Base-by-base conservation (phyloP, 1,284 basidiomycete species). In the Heterobasidion parviporum region DNA sequence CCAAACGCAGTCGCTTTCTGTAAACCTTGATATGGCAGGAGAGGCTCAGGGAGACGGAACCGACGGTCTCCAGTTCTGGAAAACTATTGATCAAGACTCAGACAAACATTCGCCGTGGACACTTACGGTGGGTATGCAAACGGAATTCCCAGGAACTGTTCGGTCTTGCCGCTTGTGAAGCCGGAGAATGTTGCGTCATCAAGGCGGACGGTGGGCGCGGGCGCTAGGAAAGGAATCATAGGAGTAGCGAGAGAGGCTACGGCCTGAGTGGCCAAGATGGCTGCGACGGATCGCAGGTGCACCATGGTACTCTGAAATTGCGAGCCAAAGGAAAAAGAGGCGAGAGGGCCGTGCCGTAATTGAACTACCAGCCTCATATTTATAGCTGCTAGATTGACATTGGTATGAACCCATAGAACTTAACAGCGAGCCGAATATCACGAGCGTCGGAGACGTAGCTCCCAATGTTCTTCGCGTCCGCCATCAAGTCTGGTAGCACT, bases 111-210 rank as follows among this genome's bases (percentile, higher is more conserved):
- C 47, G 33, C 14, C 36, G 15, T 41, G 34, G 6, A 36, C 32
- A 60, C 71, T 52, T 57, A 73, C 70, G 74, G 74, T 7, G 75
- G 70, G 45, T 70, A 54, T 2, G 80, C 80, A 56, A 75, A 84
- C 0, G 80, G 80, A 43, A 83, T 80, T 0, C 80, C 80, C 0
- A 81, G 62, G 58, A 75, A 82, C 14, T 57, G 45, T 10, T 52
- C 53, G 1, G 59, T 54, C 20, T 8, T 3, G 12, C 53, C 59
- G 9, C 26, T 41, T 14, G 16, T 51, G 10, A 8, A 2, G 3
- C 60, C 60, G 41, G 48, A 20, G 47, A 61, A 60, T n/a, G 54
- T 10, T 2, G 50, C 60, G n/a, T 61, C 52, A 44, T 61, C 60
- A 8, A 61, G 60, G 18, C 2, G 20, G 32, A 57, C 38, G 18